These are phyloP conservation scores for Coemansia sp. DNA, from an alignment of 192 early-diverging fungal species.

Conservation along the genomic window DNA sequence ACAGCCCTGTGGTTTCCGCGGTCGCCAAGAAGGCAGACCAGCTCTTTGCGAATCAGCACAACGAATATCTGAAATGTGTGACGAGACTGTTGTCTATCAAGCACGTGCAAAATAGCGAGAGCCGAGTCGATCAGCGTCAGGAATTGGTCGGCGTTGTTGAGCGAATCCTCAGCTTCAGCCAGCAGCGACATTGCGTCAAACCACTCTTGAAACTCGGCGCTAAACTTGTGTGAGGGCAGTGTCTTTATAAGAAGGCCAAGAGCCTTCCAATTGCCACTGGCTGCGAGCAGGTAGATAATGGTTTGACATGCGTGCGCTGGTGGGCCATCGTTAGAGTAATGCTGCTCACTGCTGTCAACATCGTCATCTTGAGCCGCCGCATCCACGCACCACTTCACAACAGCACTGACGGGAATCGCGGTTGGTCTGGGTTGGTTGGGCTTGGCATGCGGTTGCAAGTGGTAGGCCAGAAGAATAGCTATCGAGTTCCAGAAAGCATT, in stretches of 20 bases:
- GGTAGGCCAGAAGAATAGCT: conserved; percentile 6
- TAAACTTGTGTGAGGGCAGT: conserved; percentile 15
- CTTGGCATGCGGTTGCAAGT: neutral
- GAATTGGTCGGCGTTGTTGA: conserved; percentile 10
- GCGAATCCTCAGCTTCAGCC: conserved; percentile 27
- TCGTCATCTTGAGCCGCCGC: neutral
- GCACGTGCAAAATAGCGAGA: conserved; percentile 10
- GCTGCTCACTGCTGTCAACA: neutral
- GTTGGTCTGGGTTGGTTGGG: neutral
- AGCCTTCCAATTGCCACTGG: conserved; percentile 19
- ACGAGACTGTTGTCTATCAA: conserved; percentile 16
- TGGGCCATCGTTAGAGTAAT: conserved; percentile 20
- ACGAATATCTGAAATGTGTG: conserved; percentile 29
- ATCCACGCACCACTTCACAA: conserved; percentile 14
- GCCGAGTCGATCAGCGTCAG: conserved; percentile 8
- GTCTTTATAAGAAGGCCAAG: conserved; percentile 17
- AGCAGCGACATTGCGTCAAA: conserved; percentile 14
- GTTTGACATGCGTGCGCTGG: conserved; percentile 27
- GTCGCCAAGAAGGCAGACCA: conserved; percentile 12
- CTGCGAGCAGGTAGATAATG: conserved; percentile 23
- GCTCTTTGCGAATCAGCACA: conserved; percentile 34
- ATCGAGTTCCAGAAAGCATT: neutral
- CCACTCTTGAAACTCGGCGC: conserved; percentile 18
- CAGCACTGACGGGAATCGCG: conserved; percentile 2
- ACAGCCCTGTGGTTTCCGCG: conserved; percentile 3